phyloP scores from a whole-genome alignment of 306 rosid species.

The Lathyrus aphaca region DNA sequence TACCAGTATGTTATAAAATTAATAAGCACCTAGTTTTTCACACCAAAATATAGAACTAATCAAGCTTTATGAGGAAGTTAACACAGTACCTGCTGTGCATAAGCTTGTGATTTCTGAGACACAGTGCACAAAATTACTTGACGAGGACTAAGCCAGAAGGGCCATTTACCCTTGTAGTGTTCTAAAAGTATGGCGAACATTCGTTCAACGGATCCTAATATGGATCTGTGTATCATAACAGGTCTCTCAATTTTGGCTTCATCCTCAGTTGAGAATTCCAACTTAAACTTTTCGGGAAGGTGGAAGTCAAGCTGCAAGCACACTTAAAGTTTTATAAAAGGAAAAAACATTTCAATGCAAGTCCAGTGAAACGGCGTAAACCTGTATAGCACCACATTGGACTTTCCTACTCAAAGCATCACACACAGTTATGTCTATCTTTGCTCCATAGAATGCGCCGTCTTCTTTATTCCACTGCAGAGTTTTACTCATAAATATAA shows the following conservation, averaged over 20 bases:
- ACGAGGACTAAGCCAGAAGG: constrained; percentile 98
- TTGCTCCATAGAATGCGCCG: constrained; percentile 91
- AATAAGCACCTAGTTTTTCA: constrained; percentile 17
- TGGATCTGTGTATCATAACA: constrained; percentile 91
- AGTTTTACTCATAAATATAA: constrained; percentile 37
- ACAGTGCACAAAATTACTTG: constrained; percentile 91
- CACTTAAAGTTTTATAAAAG: not conserved
- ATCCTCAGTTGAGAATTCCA: constrained; percentile 87
- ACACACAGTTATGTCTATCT: constrained; percentile 87
- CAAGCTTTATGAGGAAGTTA: constrained; percentile 15
- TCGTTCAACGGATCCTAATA: constrained; percentile 87
- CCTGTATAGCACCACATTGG: constrained; percentile 67
- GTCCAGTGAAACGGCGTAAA: constrained; percentile 16
- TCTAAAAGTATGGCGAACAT: constrained; percentile 89
- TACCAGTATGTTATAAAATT: constrained; percentile 6
- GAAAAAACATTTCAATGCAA: not conserved
- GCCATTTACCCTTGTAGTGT: constrained; percentile 97
- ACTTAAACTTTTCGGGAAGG: constrained; percentile 25
- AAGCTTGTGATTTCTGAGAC: constrained; percentile 81
- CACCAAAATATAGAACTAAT: not conserved
- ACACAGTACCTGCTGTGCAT: constrained; percentile 63
- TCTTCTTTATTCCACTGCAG: constrained; percentile 80
- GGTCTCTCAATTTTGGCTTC: constrained; percentile 87
- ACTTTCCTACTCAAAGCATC: too few relatives aligned
- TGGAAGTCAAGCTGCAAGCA: constrained; percentile 8